These are phyloP conservation scores for Kwoniella heveanensis DNA, from an alignment of 768 basidiomycete species.

Conservation along the genomic window DNA sequence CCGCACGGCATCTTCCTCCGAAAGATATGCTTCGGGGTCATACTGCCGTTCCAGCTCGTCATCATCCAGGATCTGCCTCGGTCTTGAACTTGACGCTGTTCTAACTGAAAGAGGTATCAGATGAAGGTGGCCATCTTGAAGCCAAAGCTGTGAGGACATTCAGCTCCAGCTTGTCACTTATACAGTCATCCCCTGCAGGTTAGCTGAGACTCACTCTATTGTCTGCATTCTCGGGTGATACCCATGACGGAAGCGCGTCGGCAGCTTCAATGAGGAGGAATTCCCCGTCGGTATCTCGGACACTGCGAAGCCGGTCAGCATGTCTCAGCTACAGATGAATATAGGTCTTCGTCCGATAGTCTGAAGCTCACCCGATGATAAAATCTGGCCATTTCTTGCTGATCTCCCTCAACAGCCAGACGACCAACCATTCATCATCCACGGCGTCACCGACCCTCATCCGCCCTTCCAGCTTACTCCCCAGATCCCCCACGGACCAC, in stretches of 20 bases:
- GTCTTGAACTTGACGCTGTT: constrained; percentile 64
- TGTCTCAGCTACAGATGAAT: not conserved
- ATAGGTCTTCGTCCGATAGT: not conserved
- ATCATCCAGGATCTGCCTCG: constrained; percentile 22
- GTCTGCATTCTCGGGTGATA: constrained; percentile 83
- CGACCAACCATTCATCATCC: constrained; percentile 97
- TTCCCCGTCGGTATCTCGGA: constrained; percentile 90
- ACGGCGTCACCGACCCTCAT: constrained; percentile 93
- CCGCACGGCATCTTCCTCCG: constrained; percentile 40
- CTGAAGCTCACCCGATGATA: constrained; percentile 67
- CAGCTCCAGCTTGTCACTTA: not conserved
- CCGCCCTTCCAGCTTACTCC: constrained; percentile 68
- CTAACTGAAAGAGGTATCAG: constrained; percentile 77
- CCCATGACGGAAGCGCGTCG: constrained; percentile 82
- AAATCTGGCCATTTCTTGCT: constrained; percentile 73
- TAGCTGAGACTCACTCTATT: constrained; percentile 73
- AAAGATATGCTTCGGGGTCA: constrained; percentile 44
- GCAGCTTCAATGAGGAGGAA: constrained; percentile 97
- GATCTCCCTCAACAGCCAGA: constrained; percentile 82
- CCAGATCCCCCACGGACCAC: constrained; percentile 4
- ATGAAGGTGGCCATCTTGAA: constrained; percentile 77
- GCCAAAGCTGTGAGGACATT: constrained; percentile 64
- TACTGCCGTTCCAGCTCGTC: constrained; percentile 35
- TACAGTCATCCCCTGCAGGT: not conserved
- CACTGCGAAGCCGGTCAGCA: constrained; percentile 57